Base-by-base conservation (phyloP, 345 rosid genomes). In the Arabidopsis arenosa region DNA sequence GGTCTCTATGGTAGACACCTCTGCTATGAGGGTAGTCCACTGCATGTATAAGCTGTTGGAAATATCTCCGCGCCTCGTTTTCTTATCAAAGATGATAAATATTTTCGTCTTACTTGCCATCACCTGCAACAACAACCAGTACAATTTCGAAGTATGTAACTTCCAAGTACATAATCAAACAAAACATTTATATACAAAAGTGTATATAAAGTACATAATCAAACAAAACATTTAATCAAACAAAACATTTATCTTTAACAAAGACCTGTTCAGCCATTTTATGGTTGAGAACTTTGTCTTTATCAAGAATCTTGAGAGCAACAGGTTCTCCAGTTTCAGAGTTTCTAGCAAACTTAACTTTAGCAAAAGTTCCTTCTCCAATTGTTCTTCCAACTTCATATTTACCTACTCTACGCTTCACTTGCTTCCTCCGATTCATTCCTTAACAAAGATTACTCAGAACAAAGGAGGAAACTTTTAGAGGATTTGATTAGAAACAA, bases 11-110 rank as follows among this genome's bases (percentile, higher is more conserved):
- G 81, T 85, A 95, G 60, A 95, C 99, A 70, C 97, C 99, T 83
- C 99, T 85, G 68, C 97, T 95, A 79, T 95, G 99, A 79, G 97
- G 92, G 70, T 90, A 95, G 79, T 95, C 99, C 62, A 95, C 93
- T 33, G 88, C 90, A 83, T 95, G 87, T 53, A 95, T 85, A 77
- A 95, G 99, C 83, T 95, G 97, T 85, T 95, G 99, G 66, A 95
- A 95, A 72, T 95, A 95, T 78, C 88, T 83, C 30, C 97, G 85
- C 3, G 97, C 97, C 75, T 92, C 94, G 21, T 83, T 87, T 77
- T 95, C 99, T 68, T 86, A 85, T 90, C 96, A 78, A 90, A 78
- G 57, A 90, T 75, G 39, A 90, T 86, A 63, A 83, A 90, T 79
- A 90, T 87, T 75, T 88, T 90, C 18, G 90, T 83, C 87, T 82